These are phyloP conservation scores for Podospora bellae-mahoneyi DNA, from an alignment of 495 filamentous ascomycete species.

Conservation along the genomic window DNA sequence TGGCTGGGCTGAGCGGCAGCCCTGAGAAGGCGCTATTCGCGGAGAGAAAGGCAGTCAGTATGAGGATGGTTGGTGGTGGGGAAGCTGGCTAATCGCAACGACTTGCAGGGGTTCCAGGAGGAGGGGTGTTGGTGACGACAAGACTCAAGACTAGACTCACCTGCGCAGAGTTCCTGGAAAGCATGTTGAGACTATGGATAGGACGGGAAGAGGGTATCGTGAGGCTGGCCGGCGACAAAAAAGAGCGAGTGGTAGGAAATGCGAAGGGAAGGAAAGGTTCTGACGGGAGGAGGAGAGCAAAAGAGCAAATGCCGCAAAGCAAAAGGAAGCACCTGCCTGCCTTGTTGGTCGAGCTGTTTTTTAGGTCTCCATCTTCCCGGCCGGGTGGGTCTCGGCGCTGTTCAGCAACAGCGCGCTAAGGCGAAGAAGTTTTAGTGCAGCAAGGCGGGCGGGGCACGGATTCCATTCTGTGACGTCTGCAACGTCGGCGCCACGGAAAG, in stretches of 20 bases:
- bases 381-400: conserved; percentile 13
- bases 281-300: conserved; percentile 15
- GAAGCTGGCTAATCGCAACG: background rate
- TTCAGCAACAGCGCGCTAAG: conserved; percentile 17
- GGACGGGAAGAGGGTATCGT: background rate
- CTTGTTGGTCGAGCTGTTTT: conserved; percentile 31
- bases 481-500: conserved; percentile 4
- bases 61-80: conserved; percentile 3
- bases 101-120: background rate
- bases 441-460: conserved; percentile 9
- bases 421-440: conserved; percentile 10
- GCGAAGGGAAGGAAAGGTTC: conserved; percentile 4
- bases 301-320: conserved; percentile 36
- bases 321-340: conserved; percentile 21
- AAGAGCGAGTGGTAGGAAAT: background rate
- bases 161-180: conserved; percentile 57
- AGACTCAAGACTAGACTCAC: conserved; percentile 35
- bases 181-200: conserved; percentile 45
- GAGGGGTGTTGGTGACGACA: background rate
- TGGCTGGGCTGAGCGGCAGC: conserved; percentile 48
- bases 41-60: conserved; percentile 28
- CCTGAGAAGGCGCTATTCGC: conserved; percentile 53
- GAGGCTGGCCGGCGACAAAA: background rate
- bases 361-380: conserved; percentile 28
- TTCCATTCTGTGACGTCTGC: conserved; percentile 25